These are phyloP conservation scores for Trichoderma arundinaceum DNA, from an alignment of 2,329 filamentous ascomycete genomes.

Conservation along the genomic window DNA sequence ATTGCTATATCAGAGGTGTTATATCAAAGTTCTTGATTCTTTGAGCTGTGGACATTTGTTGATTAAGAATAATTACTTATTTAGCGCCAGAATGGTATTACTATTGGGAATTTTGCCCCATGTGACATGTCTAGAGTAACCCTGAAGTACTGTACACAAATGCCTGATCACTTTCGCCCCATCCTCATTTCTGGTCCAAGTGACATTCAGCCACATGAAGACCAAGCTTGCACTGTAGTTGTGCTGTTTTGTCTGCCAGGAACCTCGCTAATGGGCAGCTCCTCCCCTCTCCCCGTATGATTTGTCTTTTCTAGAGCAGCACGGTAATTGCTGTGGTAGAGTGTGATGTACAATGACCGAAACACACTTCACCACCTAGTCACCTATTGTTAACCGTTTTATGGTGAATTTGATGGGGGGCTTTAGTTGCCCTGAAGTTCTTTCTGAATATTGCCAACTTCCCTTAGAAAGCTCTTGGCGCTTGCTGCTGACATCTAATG, in stretches of 20 bases:
- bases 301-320: background rate
- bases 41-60: background rate
- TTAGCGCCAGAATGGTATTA: constrained; percentile 10
- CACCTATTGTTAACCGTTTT: background rate
- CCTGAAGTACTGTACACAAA: constrained; percentile 29
- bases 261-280: background rate
- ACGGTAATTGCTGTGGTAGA: background rate
- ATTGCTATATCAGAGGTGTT: background rate
- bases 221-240: background rate
- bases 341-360: background rate
- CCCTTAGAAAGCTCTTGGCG: constrained; percentile 58
- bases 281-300: background rate
- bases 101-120: constrained; percentile 1
- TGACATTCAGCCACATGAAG: background rate
- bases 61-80: background rate
- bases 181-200: constrained; percentile 13
- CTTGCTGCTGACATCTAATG: constrained; percentile 59
- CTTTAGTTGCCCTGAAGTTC: constrained; percentile 53
- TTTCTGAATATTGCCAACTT: constrained; percentile 56
- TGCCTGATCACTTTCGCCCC: constrained; percentile 3
- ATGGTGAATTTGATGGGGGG: background rate
- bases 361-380: background rate
- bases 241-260: background rate
- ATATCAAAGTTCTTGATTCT: background rate
- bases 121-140: constrained; percentile 27